These are phyloP conservation scores for Ilex asprella DNA, from an alignment of 257 asterid species.

Conservation along the genomic window DNA sequence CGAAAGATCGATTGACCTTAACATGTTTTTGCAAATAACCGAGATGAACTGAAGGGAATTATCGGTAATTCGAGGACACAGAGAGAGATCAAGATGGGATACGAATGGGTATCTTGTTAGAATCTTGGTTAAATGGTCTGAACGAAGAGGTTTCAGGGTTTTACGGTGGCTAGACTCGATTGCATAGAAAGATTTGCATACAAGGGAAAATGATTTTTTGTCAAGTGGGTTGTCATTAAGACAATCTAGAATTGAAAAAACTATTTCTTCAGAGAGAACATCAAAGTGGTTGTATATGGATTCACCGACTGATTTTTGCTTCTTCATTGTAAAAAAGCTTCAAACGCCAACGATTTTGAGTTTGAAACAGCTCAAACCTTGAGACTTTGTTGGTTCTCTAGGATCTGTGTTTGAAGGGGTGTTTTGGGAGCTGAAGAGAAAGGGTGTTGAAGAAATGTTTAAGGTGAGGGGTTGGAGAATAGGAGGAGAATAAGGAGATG, in stretches of 20 bases:
- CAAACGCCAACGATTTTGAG: conserved; percentile 18
- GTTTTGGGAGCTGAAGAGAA: not conserved
- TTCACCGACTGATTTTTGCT: conserved; percentile 27
- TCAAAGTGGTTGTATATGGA: conserved; percentile 49
- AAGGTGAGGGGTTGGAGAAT: not conserved
- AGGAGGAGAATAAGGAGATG: conserved; percentile 1
- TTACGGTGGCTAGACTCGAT: conserved; percentile 66
- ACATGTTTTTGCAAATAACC: conserved; percentile 26
- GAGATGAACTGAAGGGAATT: conserved; percentile 37
- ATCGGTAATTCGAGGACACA: conserved; percentile 67
- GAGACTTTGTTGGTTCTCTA: not conserved
- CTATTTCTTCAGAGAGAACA: conserved; percentile 61
- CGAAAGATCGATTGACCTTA: conserved; percentile 68
- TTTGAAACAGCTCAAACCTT: not conserved
- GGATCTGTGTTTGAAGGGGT: conserved; percentile 11
- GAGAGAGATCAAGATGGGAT: conserved; percentile 58
- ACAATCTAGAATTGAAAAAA: conserved; percentile 56
- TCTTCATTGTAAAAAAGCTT: conserved; percentile 44
- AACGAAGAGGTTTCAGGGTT: conserved; percentile 54
- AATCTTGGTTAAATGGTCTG: conserved; percentile 43
- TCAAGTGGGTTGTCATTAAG: conserved; percentile 65
- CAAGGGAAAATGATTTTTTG: conserved; percentile 73
- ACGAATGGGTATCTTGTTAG: conserved; percentile 42
- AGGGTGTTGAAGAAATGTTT: not conserved
- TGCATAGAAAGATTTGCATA: conserved; percentile 52